Conservation (phyloP, 805 yeast genomes). For the Saccharomycopsis vini region DNA sequence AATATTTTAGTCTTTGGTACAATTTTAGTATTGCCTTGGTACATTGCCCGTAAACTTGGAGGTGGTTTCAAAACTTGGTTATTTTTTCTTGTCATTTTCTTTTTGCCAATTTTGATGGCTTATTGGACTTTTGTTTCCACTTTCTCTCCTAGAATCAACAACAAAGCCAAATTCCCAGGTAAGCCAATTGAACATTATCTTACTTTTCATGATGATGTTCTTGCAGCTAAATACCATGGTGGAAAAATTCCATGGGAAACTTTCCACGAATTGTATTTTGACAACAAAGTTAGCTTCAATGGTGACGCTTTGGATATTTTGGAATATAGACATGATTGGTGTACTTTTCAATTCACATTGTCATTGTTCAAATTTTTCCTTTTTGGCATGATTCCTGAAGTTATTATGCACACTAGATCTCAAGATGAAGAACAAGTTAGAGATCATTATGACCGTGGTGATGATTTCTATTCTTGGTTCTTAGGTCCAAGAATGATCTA, state of each 20-base stretch:
- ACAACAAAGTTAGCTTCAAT: constrained; percentile 73
- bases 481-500: constrained; percentile 91
- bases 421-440: constrained; percentile 96
- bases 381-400: constrained; percentile 87
- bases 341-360: constrained; percentile 67
- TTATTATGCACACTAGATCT: constrained; percentile 80
- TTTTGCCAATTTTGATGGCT: constrained; percentile 66
- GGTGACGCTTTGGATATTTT: constrained; percentile 78
- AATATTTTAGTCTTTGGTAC: constrained; percentile 45
- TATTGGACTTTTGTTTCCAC: constrained; percentile 77
- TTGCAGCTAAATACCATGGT: constrained; percentile 63
- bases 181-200: constrained; percentile 71
- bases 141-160: constrained; percentile 73
- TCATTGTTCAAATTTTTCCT: constrained; percentile 72
- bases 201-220: constrained; percentile 68
- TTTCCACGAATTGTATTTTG: constrained; percentile 82
- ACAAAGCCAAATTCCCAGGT: constrained; percentile 66
- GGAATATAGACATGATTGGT: constrained; percentile 91
- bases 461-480: constrained; percentile 90
- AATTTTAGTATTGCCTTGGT: constrained; percentile 51
- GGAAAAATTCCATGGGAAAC: constrained; percentile 86
- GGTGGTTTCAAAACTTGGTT: constrained; percentile 62
- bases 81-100: constrained; percentile 45
- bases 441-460: constrained; percentile 94
- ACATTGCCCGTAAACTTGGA: constrained; percentile 55